Evolutionary conservation across 306 rosid species (phyloP), one percentile per base, ranked within the genome.

Genomic region (Citrullus amarus): DNA sequence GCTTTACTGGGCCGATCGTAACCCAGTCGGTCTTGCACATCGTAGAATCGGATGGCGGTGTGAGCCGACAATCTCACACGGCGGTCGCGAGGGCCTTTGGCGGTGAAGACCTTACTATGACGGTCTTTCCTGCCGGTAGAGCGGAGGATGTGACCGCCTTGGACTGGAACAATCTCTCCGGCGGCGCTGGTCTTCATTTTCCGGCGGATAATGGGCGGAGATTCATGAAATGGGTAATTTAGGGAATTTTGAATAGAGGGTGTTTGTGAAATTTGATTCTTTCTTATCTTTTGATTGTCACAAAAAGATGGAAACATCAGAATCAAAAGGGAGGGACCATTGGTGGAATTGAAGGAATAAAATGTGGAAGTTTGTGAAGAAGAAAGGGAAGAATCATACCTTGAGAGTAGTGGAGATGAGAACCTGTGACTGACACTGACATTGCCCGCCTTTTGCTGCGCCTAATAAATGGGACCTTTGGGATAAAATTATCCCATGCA

Each of bases 11-110:
- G 93, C 9, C 96, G 80, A 73, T 93, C 97, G 65, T 89, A 93
- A 75, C 98, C 97, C 17, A 91, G 80, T 1, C 97, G 91, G 78
- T 93, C 97, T 51, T 93, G 98, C 48, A 93, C 90, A 82, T 93
- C 98, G 61, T 93, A 91, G 86, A 93, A 93, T 41, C 87, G 89
- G 58, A 93, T 91, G 55, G 98, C 96, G 4, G 97, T 93, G 85
- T 90, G 93, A 10, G 98, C 97, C 0, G 97, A 89, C 57, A 91
- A 78, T 14, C 96, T 15, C 0, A 70, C 57, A 28, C 57, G 39
- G 17, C 57, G 32, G 76, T 70, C 57, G 1, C 39, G 57, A 13
- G 36, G 56, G n/a, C 75, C 75, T 12, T 69, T 69, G n/a, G 55
- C 38, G 6, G 75, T 69, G 75, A 44, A 41, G 18, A 69, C 75